A percentile compares a stretch with the other conserved stretches of the same genome.
These are phyloP conservation scores for Cladosporium sp. DNA, from an alignment of 2,329 filamentous ascomycete genomes.

Conservation along the genomic window DNA sequence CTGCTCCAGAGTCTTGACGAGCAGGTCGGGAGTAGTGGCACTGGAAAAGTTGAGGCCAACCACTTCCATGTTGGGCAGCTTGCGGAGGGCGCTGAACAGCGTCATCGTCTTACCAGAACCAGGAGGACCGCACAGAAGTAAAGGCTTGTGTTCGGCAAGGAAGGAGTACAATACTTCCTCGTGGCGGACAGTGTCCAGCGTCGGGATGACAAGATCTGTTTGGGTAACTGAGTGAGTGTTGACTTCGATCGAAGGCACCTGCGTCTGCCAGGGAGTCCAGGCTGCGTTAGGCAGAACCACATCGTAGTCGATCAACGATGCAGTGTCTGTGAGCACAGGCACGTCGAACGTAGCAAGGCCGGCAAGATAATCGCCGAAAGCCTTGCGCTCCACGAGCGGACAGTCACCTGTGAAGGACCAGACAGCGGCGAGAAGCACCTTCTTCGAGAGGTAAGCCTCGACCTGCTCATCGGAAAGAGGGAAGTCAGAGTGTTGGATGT, in stretches of 20 bases:
- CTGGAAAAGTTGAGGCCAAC: constrained; percentile 99
- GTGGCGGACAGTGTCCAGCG: constrained; percentile 91
- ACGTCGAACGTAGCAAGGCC: constrained; percentile 80
- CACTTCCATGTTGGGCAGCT: constrained; percentile 97
- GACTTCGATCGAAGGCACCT: constrained; percentile 90
- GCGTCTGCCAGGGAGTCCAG: constrained; percentile 89
- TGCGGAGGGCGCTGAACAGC: constrained; percentile 91
- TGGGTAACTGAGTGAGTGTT: constrained; percentile 98
- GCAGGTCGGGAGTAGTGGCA: constrained; percentile 90
- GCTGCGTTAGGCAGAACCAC: constrained; percentile 79
- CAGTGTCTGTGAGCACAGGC: constrained; percentile 64
- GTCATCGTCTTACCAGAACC: constrained; percentile 99
- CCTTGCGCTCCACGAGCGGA: constrained; percentile 76
- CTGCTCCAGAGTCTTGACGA: constrained; percentile 99
- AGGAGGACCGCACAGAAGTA: constrained; percentile 91
- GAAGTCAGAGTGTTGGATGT: constrained; percentile 89
- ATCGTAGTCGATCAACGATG: constrained; percentile 93
- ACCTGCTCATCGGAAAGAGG: constrained; percentile 84
- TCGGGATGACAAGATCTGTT: constrained; percentile 97
- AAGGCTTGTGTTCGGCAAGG: constrained; percentile 96
- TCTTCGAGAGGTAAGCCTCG: constrained; percentile 86
- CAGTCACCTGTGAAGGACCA: constrained; percentile 97
- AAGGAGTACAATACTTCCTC: constrained; percentile 99
- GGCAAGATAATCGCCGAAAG: constrained; percentile 78
- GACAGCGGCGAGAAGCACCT: constrained; percentile 82